Conservation (phyloP, 306 rosid species). For the Myrica gale region DNA sequence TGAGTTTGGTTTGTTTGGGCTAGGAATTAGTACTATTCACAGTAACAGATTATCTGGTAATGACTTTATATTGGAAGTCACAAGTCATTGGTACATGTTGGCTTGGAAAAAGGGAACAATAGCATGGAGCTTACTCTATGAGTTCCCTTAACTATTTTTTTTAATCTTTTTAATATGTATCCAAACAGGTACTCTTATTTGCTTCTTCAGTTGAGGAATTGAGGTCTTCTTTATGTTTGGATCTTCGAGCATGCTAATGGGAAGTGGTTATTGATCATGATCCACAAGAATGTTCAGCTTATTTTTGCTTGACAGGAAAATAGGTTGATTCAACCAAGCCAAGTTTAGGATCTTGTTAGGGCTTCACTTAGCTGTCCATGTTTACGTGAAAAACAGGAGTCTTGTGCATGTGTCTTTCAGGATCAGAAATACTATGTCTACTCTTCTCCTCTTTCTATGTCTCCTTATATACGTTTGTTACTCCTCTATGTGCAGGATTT, state of each 20-base stretch:
- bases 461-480: conserved; percentile 2
- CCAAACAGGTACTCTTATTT: neutral
- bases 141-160: neutral
- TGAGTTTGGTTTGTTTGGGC: neutral
- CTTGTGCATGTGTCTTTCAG: neutral
- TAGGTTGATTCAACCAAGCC: neutral
- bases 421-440: neutral
- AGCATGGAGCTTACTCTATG: neutral
- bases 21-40: neutral
- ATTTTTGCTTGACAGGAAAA: neutral
- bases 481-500: conserved; percentile 55
- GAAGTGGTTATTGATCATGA: neutral
- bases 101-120: neutral
- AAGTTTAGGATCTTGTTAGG: neutral
- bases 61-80: neutral
- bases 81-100: neutral
- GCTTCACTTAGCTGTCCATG: neutral
- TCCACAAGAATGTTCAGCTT: neutral
- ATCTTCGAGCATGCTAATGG: neutral
- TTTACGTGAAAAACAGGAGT: neutral
- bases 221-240: neutral
- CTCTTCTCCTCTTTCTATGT: neutral
- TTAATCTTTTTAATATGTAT: neutral
- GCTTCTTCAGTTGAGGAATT: neutral
- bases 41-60: neutral